Base-by-base conservation (phyloP, 2,329 filamentous ascomycete species). In the Sordariomycetes sp. region DNA sequence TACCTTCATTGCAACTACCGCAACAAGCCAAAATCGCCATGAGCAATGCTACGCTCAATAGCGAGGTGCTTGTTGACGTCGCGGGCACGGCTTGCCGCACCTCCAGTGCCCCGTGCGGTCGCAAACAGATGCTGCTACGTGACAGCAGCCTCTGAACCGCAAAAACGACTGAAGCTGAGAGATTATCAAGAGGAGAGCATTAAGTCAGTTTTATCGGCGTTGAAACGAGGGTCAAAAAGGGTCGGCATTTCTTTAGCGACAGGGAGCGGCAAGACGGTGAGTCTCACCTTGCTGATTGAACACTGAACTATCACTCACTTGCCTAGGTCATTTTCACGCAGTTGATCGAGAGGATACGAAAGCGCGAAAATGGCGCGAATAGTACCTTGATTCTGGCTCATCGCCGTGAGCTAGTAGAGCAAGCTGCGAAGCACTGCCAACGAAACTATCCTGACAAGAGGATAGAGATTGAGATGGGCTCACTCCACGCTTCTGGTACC, bases 171-270 rank as follows among this genome's bases (percentile, higher is more conserved):
- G 35, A 70, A 70, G 36, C 75, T 94, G 27, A 82, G 87, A 44
- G 68, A 82, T 46, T 95, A 94, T 50, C 88, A 95, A 54, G 80
- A 92, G 63, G 86, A 94, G 68, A 93, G 86, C 50, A 93, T 95
- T 40, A 75, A 84, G 48, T 79, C 86, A 0, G 83, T 94, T 4
- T 60, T 94, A 2, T 59, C 68, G 2, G 76, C 86, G 36, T 54
- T 94, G 1, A 55, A 72, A 3, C 59, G 73, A 21, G 87, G 87
- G 1, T 76, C 88, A 44, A 87, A 84, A 48, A 73, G 88, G 6
- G 62, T 94, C 2, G 87, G 87, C 0, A 72, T 94, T 5, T 94
- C 88, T 0, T 57, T 95, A 23, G 88, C 87, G 3, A 95, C 88
- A 4, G 87, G 88, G 2, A 79, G 83, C 42, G 87, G 87, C 6